These are phyloP conservation scores for Barbatosphaeria neglecta DNA, from an alignment of 495 filamentous ascomycete genomes.

Conservation along the genomic window DNA sequence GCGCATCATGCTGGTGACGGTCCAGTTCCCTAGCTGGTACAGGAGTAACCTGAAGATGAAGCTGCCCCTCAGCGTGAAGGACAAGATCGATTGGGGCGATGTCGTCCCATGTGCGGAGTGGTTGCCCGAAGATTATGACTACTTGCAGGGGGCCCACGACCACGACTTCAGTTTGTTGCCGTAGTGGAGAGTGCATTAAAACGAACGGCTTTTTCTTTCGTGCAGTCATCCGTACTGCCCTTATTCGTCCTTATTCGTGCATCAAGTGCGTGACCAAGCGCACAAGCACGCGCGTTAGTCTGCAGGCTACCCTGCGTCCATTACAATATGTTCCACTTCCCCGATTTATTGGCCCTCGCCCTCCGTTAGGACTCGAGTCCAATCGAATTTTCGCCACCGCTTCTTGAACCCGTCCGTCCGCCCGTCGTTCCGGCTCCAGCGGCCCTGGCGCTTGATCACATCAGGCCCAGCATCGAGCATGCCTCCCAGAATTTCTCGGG, in stretches of 20 bases:
- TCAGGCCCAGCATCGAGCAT: constrained; percentile 81
- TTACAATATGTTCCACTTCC: no score
- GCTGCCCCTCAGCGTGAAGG: background rate
- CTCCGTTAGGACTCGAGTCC: constrained; percentile 68
- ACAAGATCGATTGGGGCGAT: constrained; percentile 3
- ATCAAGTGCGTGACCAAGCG: no score
- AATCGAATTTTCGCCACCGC: constrained; percentile 88
- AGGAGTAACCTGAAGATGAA: constrained; percentile 1
- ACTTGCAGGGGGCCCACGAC: constrained; percentile 1
- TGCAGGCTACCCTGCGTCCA: no score
- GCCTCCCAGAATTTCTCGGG: constrained; percentile 80
- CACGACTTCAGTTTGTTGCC: constrained; percentile 1
- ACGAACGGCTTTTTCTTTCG: no score
- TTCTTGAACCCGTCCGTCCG: constrained; percentile 71
- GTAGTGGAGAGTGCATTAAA: background rate
- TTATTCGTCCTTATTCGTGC: no score
- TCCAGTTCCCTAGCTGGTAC: constrained; percentile 1
- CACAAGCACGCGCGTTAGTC: no score
- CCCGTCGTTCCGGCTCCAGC: constrained; percentile 67
- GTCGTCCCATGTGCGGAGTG: background rate
- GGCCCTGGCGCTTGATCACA: constrained; percentile 80
- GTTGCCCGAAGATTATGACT: background rate
- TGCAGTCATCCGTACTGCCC: no score
- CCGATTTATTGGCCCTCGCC: constrained; percentile 6
- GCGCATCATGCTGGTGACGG: constrained; percentile 27